Evolutionary conservation across 805 yeast genomes (phyloP).

Genomic region (Pichia californica): DNA sequence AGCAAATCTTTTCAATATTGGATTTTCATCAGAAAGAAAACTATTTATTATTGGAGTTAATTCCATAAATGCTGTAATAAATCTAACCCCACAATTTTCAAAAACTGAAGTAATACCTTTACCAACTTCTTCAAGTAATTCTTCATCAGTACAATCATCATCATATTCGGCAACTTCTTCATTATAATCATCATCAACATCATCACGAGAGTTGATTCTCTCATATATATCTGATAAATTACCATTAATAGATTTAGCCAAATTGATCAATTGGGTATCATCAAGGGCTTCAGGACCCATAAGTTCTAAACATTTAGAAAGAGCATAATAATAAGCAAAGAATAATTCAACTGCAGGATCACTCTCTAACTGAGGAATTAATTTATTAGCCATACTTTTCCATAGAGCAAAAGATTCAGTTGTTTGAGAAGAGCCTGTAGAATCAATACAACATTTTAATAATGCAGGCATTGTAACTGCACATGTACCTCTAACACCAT

Average conservation of each 20-base stretch:
- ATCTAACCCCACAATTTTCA: slow-evolving; percentile 50
- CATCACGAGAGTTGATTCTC: slow-evolving; percentile 66
- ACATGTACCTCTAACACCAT: slow-evolving; percentile 90
- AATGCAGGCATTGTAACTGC: slow-evolving; percentile 78
- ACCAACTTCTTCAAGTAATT: slow-evolving; percentile 77
- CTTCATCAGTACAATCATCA: slow-evolving; percentile 84
- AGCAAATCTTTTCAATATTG: slow-evolving; percentile 69
- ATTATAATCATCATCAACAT: slow-evolving; percentile 76
- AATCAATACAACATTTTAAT: slow-evolving; percentile 53
- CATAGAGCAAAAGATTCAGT: slow-evolving; percentile 62
- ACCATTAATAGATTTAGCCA: slow-evolving; percentile 53
- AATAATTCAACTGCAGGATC: slow-evolving; percentile 83
- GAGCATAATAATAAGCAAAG: slow-evolving; percentile 68
- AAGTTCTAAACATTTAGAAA: slow-evolving; percentile 58
- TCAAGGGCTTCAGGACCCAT: slow-evolving; percentile 62
- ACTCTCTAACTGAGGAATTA: slow-evolving; percentile 58
- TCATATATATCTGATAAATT: slow-evolving; percentile 63
- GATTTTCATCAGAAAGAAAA: slow-evolving; percentile 58
- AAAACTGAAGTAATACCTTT: slow-evolving; percentile 67
- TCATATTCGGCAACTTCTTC: slow-evolving; percentile 85
- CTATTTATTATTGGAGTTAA: slow-evolving; percentile 58
- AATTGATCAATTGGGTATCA: slow-evolving; percentile 44
- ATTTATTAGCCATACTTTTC: slow-evolving; percentile 60
- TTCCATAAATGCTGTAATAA: slow-evolving; percentile 58
- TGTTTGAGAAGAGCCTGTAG: slow-evolving; percentile 45